Conservation (phyloP, 2,329 filamentous ascomycete genomes). For the Parafenestella ontariensis region DNA sequence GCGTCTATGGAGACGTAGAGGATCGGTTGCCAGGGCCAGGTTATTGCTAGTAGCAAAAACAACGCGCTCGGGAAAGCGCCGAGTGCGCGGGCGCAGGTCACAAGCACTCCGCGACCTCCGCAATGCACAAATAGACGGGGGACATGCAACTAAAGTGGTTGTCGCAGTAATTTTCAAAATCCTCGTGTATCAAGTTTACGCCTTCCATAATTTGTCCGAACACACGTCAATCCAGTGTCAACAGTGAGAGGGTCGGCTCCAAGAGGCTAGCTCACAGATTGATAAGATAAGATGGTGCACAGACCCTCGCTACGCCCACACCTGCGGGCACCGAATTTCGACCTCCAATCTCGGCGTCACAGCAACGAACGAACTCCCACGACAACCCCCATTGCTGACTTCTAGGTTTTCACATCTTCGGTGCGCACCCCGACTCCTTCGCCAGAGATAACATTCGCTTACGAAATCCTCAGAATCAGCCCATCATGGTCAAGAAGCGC, state of each 20-base stretch:
- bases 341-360: slow-evolving; percentile 22
- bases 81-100: slow-evolving; percentile 6
- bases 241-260: background rate
- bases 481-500: slow-evolving; percentile 78
- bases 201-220: background rate
- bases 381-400: slow-evolving; percentile 46
- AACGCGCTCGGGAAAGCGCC: slow-evolving; percentile 24
- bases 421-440: slow-evolving; percentile 30
- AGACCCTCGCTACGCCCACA: slow-evolving; percentile 29
- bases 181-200: no score
- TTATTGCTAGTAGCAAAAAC: slow-evolving; percentile 28
- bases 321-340: slow-evolving; percentile 26
- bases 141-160: background rate
- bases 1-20: slow-evolving; percentile 23
- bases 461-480: slow-evolving; percentile 54
- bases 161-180: background rate
- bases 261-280: background rate
- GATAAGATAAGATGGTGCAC: slow-evolving; percentile 1
- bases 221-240: background rate
- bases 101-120: background rate
- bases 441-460: slow-evolving; percentile 15
- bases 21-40: slow-evolving; percentile 28
- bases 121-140: background rate
- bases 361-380: slow-evolving; percentile 35
- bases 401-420: slow-evolving; percentile 46